These are phyloP conservation scores for Sporobolomyces pararoseus DNA, from an alignment of 768 basidiomycete genomes.

Conservation along the genomic window DNA sequence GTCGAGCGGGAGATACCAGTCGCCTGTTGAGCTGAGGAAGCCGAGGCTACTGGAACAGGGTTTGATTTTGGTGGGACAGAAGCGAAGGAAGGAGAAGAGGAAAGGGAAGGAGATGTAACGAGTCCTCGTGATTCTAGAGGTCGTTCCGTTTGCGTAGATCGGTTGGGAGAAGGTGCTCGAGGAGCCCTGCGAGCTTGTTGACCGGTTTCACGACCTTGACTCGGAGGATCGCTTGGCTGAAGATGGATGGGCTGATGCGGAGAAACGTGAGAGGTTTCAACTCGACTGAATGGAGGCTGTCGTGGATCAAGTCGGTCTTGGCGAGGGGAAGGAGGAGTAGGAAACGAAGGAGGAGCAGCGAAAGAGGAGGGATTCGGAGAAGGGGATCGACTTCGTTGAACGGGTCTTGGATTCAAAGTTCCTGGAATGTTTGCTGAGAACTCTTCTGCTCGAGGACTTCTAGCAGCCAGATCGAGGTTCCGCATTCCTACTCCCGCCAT, in stretches of 20 bases:
- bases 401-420: neutral
- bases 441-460: neutral
- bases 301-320: no score
- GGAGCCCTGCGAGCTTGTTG: neutral
- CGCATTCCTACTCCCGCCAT: slow-evolving; percentile 16
- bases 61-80: neutral
- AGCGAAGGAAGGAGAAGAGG: neutral
- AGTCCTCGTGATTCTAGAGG: neutral
- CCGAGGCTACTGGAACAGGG: neutral
- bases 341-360: neutral
- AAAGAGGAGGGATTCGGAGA: neutral
- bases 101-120: no score
- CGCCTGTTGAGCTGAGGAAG: neutral
- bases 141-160: neutral
- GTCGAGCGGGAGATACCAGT: neutral
- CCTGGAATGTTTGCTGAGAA: neutral
- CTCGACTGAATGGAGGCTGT: no score
- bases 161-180: neutral
- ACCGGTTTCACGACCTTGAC: no score
- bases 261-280: no score
- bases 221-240: no score
- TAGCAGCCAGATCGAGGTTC: neutral
- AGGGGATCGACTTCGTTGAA: neutral
- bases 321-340: no score
- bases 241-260: no score